Evolutionary conservation across 345 rosid species (phyloP).

Genomic region (Theobroma cacao): DNA sequence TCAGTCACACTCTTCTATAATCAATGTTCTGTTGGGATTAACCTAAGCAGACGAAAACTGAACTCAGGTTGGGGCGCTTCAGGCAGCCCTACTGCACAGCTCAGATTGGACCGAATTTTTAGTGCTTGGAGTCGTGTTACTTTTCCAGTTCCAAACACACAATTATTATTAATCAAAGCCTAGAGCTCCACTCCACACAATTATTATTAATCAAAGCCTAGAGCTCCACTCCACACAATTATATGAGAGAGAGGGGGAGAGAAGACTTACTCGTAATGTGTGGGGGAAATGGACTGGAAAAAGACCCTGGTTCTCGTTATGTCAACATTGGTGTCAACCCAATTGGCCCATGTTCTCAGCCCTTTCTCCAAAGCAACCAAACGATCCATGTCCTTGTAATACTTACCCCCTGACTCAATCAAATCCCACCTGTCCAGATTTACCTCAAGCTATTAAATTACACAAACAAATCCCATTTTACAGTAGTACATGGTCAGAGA

Average conservation of each 20-base stretch:
- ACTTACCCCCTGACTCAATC: constrained; percentile 68
- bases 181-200: background rate
- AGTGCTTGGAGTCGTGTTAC: background rate
- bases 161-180: background rate
- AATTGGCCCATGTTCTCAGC: constrained; percentile 77
- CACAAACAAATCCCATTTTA: background rate
- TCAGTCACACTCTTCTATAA: background rate
- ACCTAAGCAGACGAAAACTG: background rate
- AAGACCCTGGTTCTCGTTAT: constrained; percentile 52
- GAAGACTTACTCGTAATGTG: constrained; percentile 70
- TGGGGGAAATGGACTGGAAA: constrained; percentile 85
- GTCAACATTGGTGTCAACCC: constrained; percentile 68
- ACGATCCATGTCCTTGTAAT: constrained; percentile 86
- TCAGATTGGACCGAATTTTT: background rate
- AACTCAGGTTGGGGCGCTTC: background rate
- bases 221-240: background rate
- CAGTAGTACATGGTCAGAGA: constrained; percentile 24
- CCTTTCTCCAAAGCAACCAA: constrained; percentile 73
- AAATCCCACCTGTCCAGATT: constrained; percentile 79
- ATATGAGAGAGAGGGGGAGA: constrained; percentile 15
- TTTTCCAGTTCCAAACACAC: no score
- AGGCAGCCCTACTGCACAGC: background rate
- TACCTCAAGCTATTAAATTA: background rate
- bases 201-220: background rate
- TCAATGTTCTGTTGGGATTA: background rate